Conservation (phyloP, 2,329 filamentous ascomycete genomes). For the Fusarium virguliforme region DNA sequence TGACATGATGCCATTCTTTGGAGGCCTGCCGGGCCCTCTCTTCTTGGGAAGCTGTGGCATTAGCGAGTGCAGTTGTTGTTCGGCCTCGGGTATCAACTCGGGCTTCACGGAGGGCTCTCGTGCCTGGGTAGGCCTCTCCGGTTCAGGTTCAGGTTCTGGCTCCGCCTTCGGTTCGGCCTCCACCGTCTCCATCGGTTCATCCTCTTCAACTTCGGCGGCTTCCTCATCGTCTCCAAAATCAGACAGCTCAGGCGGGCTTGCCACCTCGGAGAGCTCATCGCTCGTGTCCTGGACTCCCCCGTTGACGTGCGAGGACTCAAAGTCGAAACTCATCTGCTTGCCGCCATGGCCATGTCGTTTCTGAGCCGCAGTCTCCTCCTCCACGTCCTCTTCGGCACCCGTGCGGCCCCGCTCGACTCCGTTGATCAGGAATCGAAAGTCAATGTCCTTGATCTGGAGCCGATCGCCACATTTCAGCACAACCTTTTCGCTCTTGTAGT, state of each 20-base stretch:
- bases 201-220: slow-evolving; percentile 49
- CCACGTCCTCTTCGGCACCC: slow-evolving; percentile 70
- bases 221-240: slow-evolving; percentile 56
- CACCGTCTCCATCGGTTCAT: slow-evolving; percentile 42
- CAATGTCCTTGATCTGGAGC: slow-evolving; percentile 81
- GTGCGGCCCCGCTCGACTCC: slow-evolving; percentile 72
- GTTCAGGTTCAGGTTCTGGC: slow-evolving; percentile 49
- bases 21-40: slow-evolving; percentile 84
- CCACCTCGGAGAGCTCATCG: slow-evolving; percentile 65
- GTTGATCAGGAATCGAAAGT: slow-evolving; percentile 79
- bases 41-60: slow-evolving; percentile 72
- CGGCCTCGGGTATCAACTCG: slow-evolving; percentile 47
- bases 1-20: slow-evolving; percentile 88
- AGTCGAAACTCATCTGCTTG: slow-evolving; percentile 82
- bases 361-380: slow-evolving; percentile 64
- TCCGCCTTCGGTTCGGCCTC: slow-evolving; percentile 52
- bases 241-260: slow-evolving; percentile 60
- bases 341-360: slow-evolving; percentile 70
- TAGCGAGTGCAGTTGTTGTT: slow-evolving; percentile 54
- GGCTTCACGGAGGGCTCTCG: slow-evolving; percentile 50
- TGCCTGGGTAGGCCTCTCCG: slow-evolving; percentile 49
- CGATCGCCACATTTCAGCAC: slow-evolving; percentile 75
- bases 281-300: slow-evolving; percentile 72
- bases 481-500: slow-evolving; percentile 70
- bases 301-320: slow-evolving; percentile 74